phyloP scores from a whole-genome alignment of 495 filamentous ascomycete species.

The Neurospora intermedia region DNA sequence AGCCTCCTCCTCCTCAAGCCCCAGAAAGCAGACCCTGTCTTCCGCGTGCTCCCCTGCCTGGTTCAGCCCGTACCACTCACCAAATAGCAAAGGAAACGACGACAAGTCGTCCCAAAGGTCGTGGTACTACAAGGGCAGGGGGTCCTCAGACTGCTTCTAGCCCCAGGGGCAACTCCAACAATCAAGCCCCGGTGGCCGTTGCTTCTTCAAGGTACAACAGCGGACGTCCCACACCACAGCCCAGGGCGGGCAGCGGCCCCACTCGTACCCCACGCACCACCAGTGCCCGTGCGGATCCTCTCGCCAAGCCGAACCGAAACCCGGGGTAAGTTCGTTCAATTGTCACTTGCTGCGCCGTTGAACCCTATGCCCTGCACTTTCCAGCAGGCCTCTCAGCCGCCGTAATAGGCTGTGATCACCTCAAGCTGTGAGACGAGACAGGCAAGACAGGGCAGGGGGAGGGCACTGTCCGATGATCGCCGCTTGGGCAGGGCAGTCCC shows the following conservation, averaged over 20 bases:
- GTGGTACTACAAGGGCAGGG: background rate
- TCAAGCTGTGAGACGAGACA: background rate
- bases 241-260: background rate
- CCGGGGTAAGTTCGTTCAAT: conserved; percentile 1
- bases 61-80: background rate
- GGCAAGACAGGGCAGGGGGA: background rate
- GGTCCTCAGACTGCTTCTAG: background rate
- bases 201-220: background rate
- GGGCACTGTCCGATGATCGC: background rate
- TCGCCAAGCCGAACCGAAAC: conserved; percentile 4
- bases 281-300: background rate
- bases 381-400: background rate
- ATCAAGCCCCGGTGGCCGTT: background rate
- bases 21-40: background rate
- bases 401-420: background rate
- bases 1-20: background rate
- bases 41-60: background rate
- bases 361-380: background rate
- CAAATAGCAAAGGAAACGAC: background rate
- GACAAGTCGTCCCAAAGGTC: background rate
- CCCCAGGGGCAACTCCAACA: background rate
- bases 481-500: background rate
- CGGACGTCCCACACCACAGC: background rate
- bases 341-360: background rate
- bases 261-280: background rate